Conservation (phyloP, 1,284 basidiomycete species). For the Boletus smithii region DNA sequence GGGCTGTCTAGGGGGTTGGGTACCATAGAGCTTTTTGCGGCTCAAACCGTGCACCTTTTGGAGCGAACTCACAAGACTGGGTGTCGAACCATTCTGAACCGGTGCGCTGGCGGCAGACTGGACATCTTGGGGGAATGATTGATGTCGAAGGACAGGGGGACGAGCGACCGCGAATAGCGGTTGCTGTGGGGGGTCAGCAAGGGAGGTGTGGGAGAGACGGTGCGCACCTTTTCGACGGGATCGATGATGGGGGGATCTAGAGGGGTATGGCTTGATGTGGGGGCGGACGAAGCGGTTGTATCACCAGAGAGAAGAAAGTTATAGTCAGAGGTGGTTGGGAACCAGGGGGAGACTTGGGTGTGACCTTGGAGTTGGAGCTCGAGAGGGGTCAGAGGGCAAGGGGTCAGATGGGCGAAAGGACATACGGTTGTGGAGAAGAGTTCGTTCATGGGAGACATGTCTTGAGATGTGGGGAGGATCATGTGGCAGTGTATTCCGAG, state of each 20-base stretch:
- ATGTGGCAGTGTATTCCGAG: conserved; percentile 57
- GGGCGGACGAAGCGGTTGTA: conserved; percentile 10
- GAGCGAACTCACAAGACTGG: conserved; percentile 50
- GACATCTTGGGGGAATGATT: conserved; percentile 31
- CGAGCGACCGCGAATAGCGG: conserved; percentile 18
- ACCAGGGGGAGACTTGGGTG: conserved; percentile 38
- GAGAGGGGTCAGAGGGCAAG: conserved; percentile 13
- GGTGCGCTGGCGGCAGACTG: conserved; percentile 9
- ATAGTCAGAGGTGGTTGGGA: conserved; percentile 35
- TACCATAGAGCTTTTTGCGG: conserved; percentile 60
- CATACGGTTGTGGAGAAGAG: conserved; percentile 57
- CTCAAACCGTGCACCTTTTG: conserved; percentile 59
- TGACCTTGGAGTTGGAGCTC: conserved; percentile 44
- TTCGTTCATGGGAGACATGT: conserved; percentile 43
- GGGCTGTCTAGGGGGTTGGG: conserved; percentile 45
- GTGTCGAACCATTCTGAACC: conserved; percentile 19
- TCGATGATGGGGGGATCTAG: conserved; percentile 6
- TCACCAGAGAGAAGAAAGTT: conserved; percentile 36
- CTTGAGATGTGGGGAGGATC: conserved; percentile 45
- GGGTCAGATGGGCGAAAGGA: conserved; percentile 6
- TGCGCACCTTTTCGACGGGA: conserved; percentile 15
- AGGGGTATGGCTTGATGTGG: background rate
- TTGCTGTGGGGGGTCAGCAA: conserved; percentile 18
- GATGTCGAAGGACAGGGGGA: conserved; percentile 30
- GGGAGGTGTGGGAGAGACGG: background rate